Evolutionary conservation across 2,329 filamentous ascomycete species (phyloP).

Genomic region (Aureobasidium namibiae): DNA sequence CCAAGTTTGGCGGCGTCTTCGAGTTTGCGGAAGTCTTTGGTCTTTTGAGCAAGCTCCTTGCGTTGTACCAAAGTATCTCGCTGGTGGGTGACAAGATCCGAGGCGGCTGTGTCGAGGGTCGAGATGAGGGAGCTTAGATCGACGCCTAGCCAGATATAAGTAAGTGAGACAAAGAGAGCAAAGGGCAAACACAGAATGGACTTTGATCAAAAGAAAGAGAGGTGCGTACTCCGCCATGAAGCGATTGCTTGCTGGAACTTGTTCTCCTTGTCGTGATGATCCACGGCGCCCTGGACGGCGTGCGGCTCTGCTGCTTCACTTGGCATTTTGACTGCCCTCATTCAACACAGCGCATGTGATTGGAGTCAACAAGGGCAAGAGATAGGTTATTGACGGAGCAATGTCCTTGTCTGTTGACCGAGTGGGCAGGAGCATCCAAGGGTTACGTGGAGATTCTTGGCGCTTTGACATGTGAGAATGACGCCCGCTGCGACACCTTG

Average conservation of each 20-base stretch:
- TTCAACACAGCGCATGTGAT: background rate
- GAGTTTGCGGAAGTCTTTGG: slow-evolving; percentile 92
- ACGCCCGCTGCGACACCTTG: background rate
- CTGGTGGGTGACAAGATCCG: slow-evolving; percentile 87
- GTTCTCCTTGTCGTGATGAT: slow-evolving; percentile 49
- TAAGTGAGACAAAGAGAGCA: slow-evolving; percentile 15
- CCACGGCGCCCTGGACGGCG: slow-evolving; percentile 6
- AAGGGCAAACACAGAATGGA: too few relatives aligned
- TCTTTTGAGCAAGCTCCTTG: slow-evolving; percentile 97
- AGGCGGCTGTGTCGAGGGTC: slow-evolving; percentile 84
- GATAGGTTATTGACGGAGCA: background rate
- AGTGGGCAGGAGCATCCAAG: background rate
- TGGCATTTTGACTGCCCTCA: slow-evolving; percentile 1
- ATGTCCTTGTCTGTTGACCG: background rate
- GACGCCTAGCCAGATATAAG: slow-evolving; percentile 52
- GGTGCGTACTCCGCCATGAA: slow-evolving; percentile 77
- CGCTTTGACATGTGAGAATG: slow-evolving; percentile 3
- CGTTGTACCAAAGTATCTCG: slow-evolving; percentile 91
- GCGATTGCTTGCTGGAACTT: slow-evolving; percentile 96
- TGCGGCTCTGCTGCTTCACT: slow-evolving; percentile 12
- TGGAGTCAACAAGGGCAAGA: background rate
- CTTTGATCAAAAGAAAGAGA: background rate
- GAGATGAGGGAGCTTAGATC: slow-evolving; percentile 78
- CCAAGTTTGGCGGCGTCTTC: slow-evolving; percentile 79
- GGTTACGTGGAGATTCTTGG: slow-evolving; percentile 3